Evolutionary conservation across 768 basidiomycete genomes (phyloP).

Genomic region (Macrolepiota albuminosa): DNA sequence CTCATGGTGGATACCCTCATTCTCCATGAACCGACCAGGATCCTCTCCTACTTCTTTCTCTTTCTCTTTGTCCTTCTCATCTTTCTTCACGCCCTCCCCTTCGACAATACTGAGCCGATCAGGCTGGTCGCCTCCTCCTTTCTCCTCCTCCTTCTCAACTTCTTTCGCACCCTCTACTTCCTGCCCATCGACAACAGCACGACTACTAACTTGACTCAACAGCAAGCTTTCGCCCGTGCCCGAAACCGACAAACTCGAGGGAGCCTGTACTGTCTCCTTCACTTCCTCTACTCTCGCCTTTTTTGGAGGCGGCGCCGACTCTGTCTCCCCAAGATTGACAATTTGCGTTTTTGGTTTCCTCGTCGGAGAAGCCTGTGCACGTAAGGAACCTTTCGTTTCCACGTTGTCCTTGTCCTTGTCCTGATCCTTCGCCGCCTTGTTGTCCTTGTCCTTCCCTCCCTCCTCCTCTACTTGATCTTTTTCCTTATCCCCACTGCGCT

Average conservation of each 20-base stretch:
- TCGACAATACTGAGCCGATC: too few relatives aligned
- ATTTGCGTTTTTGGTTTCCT: not conserved
- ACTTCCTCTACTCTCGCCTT: not conserved
- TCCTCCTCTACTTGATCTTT: not conserved
- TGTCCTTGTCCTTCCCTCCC: too few relatives aligned
- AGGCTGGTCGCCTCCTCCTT: too few relatives aligned
- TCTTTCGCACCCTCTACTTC: too few relatives aligned
- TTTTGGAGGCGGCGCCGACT: not conserved
- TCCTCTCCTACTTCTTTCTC: not conserved
- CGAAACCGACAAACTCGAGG: not conserved
- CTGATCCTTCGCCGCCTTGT: not conserved
- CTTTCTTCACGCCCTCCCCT: too few relatives aligned
- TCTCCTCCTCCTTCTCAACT: too few relatives aligned
- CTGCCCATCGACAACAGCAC: too few relatives aligned
- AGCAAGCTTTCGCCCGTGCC: not conserved
- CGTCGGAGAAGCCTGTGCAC: not conserved
- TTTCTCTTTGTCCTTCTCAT: not conserved
- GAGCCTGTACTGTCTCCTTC: too few relatives aligned
- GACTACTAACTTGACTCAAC: not conserved
- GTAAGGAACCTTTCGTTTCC: not conserved
- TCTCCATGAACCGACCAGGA: not conserved
- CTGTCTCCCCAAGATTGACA: not conserved
- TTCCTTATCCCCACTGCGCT: not conserved
- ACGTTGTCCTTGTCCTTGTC: not conserved
- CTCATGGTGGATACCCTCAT: not conserved